A percentile compares a stretch with the other conserved stretches of the same genome.
phyloP scores from a whole-genome alignment of 1,284 basidiomycete genomes.

The Melanopsichium pennsylvanicum region DNA sequence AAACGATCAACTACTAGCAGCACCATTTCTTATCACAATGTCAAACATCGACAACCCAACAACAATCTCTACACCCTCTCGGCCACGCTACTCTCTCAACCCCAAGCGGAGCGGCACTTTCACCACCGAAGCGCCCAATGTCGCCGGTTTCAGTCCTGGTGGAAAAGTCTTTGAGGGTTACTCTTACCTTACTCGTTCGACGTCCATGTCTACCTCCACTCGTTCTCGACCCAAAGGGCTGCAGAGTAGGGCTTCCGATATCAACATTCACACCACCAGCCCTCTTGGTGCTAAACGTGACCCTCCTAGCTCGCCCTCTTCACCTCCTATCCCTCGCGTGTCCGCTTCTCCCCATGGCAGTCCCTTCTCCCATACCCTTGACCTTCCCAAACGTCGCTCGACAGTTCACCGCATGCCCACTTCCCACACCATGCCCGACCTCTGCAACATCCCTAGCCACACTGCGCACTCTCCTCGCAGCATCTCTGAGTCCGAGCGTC shows the following conservation, averaged over 20 bases:
- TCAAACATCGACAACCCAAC: constrained; percentile 17
- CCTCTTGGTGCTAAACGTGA: constrained; percentile 1
- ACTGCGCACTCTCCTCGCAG: constrained; percentile 8
- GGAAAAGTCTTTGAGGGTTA: constrained; percentile 54
- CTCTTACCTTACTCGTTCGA: constrained; percentile 53
- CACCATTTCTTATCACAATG: constrained; percentile 10
- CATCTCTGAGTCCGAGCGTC: constrained; percentile 20
- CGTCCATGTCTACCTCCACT: constrained; percentile 54
- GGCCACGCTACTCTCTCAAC: constrained; percentile 30
- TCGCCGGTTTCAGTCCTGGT: constrained; percentile 57
- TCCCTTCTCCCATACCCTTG: constrained; percentile 2
- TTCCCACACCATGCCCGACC: constrained; percentile 24
- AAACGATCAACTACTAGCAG: no score
- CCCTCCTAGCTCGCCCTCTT: constrained; percentile 18
- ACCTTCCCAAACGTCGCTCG: constrained; percentile 22
- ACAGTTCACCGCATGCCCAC: constrained; percentile 24
- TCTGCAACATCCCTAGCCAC: constrained; percentile 1
- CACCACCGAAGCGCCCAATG: constrained; percentile 15
- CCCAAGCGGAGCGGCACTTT: constrained; percentile 26
- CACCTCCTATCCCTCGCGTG: constrained; percentile 5
- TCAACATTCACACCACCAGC: constrained; percentile 2
- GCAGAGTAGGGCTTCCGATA: constrained; percentile 15
- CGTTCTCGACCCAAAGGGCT: constrained; percentile 48
- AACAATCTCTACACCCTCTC: constrained; percentile 42
- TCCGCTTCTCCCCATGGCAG: constrained; percentile 6